phyloP scores from a whole-genome alignment of 2,329 filamentous ascomycete genomes.

The Akanthomyces uredinophilus region DNA sequence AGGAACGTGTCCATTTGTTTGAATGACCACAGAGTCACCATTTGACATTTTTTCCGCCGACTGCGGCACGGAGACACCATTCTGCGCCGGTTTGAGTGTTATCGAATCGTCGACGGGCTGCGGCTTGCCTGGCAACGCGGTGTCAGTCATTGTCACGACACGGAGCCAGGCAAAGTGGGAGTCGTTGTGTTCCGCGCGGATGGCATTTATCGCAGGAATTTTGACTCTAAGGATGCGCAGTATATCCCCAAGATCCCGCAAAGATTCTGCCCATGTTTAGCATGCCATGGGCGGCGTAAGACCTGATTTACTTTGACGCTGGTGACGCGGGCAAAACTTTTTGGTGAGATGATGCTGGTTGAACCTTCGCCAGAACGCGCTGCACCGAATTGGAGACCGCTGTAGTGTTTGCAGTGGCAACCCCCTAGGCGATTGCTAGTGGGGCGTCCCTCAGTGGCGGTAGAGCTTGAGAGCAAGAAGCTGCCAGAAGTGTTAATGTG shows the following conservation, averaged over 20 bases:
- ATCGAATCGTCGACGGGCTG: slow-evolving; percentile 27
- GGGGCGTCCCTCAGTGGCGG: background rate
- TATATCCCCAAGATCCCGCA: slow-evolving; percentile 39
- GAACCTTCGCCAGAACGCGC: background rate
- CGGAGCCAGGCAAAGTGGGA: slow-evolving; percentile 38
- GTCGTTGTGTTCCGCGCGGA: slow-evolving; percentile 49
- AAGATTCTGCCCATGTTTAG: slow-evolving; percentile 53
- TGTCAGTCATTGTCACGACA: slow-evolving; percentile 53
- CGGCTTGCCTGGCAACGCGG: slow-evolving; percentile 49
- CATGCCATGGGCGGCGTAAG: slow-evolving; percentile 40
- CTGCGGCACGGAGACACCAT: background rate
- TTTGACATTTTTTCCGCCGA: background rate
- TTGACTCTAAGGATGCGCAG: slow-evolving; percentile 49
- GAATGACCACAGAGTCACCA: background rate
- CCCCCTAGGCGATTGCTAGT: background rate
- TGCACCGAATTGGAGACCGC: background rate
- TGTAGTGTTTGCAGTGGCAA: slow-evolving; percentile 5
- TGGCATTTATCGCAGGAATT: slow-evolving; percentile 53
- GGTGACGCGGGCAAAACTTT: slow-evolving; percentile 39
- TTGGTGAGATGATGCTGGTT: slow-evolving; percentile 21
- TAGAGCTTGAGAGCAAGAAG: background rate
- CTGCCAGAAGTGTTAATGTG: background rate
- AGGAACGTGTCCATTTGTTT: slow-evolving; percentile 19
- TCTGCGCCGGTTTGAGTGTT: slow-evolving; percentile 22
- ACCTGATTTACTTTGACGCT: slow-evolving; percentile 33